Evolutionary conservation across 2,329 filamentous ascomycete genomes (phyloP), one percentile per base, ranked within the genome.

Genomic region (Trichoderma oligosporum): DNA sequence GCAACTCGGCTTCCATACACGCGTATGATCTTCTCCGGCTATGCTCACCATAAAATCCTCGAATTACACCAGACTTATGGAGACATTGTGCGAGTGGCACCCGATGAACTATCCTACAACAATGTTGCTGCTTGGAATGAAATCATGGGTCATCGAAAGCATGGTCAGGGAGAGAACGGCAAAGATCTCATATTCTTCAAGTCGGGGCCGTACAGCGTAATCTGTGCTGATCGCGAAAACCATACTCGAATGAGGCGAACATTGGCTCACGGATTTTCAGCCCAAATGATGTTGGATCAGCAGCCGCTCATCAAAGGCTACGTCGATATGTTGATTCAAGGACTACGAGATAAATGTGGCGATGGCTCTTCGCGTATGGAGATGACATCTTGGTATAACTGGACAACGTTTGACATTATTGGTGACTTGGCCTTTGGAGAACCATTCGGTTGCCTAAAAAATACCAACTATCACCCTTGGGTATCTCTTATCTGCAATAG

Each of bases 341-440:
- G 55, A 20, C 51, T 69, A 16, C 49, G 58, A 36, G 58, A 65
- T 12, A 59, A 63, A 4, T 61, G 58, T 20, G 53, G 29, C 1
- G 29, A 54, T 20, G 56, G 45, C 1, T 57, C n/a, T 24, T 18
- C 56, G 51, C 11, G 57, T 2, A 16, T 67, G 44, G 61, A 71
- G 38, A 55, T 71, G 27, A 59, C 59, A 0, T 52, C 60, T 16
- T 71, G 63, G 68, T 68, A 64, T 61, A 66, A 64, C 39, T 67
- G 51, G 38, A 59, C 61, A 8, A 68, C 68, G 0, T 70, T 70
- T 42, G 68, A 70, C 39, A 48, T 70, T 4, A 68, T 70, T 14
- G 68, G 67, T 11, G 63, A 68, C 35, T 60, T 70, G 1, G 56
- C 62, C 14, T 68, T 70, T 56, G 69, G 68, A 11, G 66, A 67